Base-by-base conservation (phyloP, 2,329 filamentous ascomycete species). In the Xylariaceae sp. region DNA sequence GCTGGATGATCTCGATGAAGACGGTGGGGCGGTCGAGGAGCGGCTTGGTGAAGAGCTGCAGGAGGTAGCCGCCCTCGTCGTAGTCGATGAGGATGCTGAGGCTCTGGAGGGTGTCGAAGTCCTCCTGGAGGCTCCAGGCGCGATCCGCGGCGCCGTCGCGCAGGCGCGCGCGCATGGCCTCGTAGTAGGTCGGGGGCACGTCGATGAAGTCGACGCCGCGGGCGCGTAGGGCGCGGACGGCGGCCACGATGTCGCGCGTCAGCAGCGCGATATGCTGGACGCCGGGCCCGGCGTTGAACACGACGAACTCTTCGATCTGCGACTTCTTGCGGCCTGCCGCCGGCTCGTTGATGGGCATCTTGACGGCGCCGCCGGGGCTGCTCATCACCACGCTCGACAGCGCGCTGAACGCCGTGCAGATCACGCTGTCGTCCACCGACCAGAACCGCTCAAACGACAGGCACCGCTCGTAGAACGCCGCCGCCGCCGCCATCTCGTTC, bases 301-400 rank as follows among this genome's bases (percentile, higher is more conserved):
- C 81, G 64, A 97, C 87, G 71, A 89, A 93, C 77, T 97, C 93
- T 74, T 97, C 93, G 66, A 98, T 97, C 77, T 98, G 93, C 10
- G 87, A 91, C 74, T 91, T 90, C 76, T 91, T 93, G 79, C 95
- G 95, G 56, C 93, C 93, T 1, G 84, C 79, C 0, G 93, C 93
- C 1, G 93, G 93, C 77, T 97, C 93, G 79, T 97, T 97, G 83
- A 98, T 96, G 68, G 93, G 93, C 92, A 97, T 97, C 79, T 97
- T 97, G 75, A 97, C 91, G 3, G 89, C 74, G 55, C 93, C 89
- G 77, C 93, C 91, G 57, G 87, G 86, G 3, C 88, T 91, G 42
- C 89, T 85, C 92, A 97, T 96, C 70, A 97, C 93, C 68, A 97
- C 87, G 69, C 86, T 90, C 76, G 88, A 91, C 46, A 97, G 81